Evolutionary conservation across 495 filamentous ascomycete genomes (phyloP).

Genomic region (Choiromyces venosus): DNA sequence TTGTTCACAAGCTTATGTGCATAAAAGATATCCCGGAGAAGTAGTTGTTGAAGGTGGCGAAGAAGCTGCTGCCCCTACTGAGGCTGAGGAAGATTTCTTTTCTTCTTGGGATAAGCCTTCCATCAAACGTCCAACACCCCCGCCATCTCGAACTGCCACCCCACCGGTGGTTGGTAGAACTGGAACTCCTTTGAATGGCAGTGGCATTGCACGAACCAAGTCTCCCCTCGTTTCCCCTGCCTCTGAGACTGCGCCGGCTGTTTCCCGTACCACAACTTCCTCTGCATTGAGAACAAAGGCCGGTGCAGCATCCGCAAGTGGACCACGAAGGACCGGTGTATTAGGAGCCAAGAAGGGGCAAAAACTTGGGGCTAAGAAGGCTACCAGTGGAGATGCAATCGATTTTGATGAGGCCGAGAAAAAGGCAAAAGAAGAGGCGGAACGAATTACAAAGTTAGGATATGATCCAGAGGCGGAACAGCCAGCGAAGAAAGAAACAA

Average conservation of each 20-base stretch:
- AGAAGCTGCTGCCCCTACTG: constrained; percentile 67
- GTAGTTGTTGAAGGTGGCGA: constrained; percentile 75
- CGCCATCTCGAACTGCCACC: constrained; percentile 83
- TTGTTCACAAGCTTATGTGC: constrained; percentile 25
- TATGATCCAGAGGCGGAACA: constrained; percentile 90
- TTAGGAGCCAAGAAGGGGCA: constrained; percentile 81
- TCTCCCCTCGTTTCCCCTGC: constrained; percentile 70
- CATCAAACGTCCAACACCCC: constrained; percentile 94
- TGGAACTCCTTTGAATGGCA: constrained; percentile 62
- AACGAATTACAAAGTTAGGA: constrained; percentile 94
- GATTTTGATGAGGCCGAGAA: constrained; percentile 97
- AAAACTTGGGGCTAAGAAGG: constrained; percentile 89
- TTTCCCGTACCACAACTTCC: constrained; percentile 67
- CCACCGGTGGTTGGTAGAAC: constrained; percentile 79
- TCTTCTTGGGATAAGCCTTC: constrained; percentile 97
- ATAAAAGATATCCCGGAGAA: constrained; percentile 69
- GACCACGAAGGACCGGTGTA: constrained; percentile 68
- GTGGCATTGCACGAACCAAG: constrained; percentile 64
- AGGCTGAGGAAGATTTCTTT: constrained; percentile 90
- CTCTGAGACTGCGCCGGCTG: constrained; percentile 50
- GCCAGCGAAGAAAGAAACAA: constrained; percentile 54
- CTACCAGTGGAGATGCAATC: constrained; percentile 62
- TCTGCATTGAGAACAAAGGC: constrained; percentile 65
- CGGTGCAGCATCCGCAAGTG: constrained; percentile 46
- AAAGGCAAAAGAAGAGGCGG: constrained; percentile 94